Evolutionary conservation across 129 eudicot species (phyloP), one percentile per base, ranked within the genome.

Genomic region (Lactuca saligna): DNA sequence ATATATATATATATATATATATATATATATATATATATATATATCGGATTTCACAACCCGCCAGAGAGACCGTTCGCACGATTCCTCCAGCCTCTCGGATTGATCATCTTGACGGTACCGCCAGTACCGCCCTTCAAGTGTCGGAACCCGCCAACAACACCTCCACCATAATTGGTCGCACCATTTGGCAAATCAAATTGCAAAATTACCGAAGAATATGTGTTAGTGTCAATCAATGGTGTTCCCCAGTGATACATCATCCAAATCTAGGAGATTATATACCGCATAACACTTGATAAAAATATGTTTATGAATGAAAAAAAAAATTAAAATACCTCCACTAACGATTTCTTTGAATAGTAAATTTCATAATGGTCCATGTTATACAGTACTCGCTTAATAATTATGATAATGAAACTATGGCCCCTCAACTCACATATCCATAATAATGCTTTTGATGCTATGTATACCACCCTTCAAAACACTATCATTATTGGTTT

Each of bases 251-350:
- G 31, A 16, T 54, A 7, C 8, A 54, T 54, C 57, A 15, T 54
- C 10, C 29, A 54, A 54, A 54, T 54, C 57, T 14, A 54, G 16
- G 57, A 54, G 57, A 16, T 54, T 54, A 54, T 54, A 10, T 54
- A 54, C 29, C 57, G 16, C 9, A 54, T 54, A 54, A 16, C 29
- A 54, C 38, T 35, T 14, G 46, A 60, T 4, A 29, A 58, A 12
- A 15, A 32, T 29, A 3, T 58, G 34, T n/a, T 57, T 10, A 20
- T 7, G 29, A 25, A 2, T 57, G 8, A 25, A 7, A 7, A 20
- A 17, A 56, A 54, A 54, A 54, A n/a, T n/a, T n/a, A n/a, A 54
- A 54, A 54, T n/a, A 54, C 38, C n/a, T 57, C 61, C 61, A 57
- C 61, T 57, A 57, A 25, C 9, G 37, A 57, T 57, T 8, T 57